phyloP scores from a whole-genome alignment of 805 yeast species.

The Kurtzmaniella cleridarum region DNA sequence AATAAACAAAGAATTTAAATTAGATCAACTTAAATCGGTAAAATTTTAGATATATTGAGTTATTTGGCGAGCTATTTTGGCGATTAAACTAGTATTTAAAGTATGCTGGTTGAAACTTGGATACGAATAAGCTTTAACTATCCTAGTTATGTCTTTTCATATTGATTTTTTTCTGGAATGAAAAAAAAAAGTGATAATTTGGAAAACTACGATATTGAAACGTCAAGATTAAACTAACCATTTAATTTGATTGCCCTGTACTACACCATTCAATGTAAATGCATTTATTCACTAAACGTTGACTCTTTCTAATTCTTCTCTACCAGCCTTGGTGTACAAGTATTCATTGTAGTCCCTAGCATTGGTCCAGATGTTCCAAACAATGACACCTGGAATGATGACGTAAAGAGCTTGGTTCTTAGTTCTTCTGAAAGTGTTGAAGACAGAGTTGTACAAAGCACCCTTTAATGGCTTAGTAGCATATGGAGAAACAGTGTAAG shows the following conservation, averaged over 20 bases:
- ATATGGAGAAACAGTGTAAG: slow-evolving; percentile 87
- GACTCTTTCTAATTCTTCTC: slow-evolving; percentile 81
- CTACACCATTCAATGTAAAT: too few species aligned
- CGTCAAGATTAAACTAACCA: too few species aligned
- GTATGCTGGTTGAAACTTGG: too few species aligned
- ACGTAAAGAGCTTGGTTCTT: slow-evolving; percentile 78
- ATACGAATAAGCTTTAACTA: too few species aligned
- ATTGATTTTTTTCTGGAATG: too few species aligned
- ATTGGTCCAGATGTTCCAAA: slow-evolving; percentile 82
- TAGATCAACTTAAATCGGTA: background rate
- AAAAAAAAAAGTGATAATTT: too few species aligned
- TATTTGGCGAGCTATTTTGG: too few species aligned
- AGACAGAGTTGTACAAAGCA: slow-evolving; percentile 74
- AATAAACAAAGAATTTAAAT: background rate
- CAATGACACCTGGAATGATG: slow-evolving; percentile 68
- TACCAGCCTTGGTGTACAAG: slow-evolving; percentile 96
- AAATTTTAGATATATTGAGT: too few species aligned
- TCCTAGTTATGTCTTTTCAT: too few species aligned
- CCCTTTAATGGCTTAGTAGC: slow-evolving; percentile 93
- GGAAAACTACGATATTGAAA: too few species aligned
- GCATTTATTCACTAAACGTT: slow-evolving; percentile 24
- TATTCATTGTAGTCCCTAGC: slow-evolving; percentile 89
- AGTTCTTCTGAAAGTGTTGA: slow-evolving; percentile 93
- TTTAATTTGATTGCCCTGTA: too few species aligned
- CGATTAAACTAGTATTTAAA: too few species aligned